These are phyloP conservation scores for Kregervanrija delftensis DNA, from an alignment of 805 yeast genomes.

Conservation along the genomic window DNA sequence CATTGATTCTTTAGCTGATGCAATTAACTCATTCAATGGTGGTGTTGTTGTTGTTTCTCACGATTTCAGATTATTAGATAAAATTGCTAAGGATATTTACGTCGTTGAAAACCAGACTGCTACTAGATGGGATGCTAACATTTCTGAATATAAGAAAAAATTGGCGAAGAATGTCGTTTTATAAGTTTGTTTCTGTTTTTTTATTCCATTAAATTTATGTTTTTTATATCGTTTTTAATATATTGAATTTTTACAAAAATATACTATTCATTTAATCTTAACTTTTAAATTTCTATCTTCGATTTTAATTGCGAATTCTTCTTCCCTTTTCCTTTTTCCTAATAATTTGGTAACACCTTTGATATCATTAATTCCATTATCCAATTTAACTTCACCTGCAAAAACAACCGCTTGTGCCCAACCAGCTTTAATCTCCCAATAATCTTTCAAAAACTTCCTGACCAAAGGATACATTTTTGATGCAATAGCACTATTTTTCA, in stretches of 20 bases:
- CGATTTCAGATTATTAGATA: conserved; percentile 96
- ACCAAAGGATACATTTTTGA: conserved; percentile 38
- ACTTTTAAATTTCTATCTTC: not conserved
- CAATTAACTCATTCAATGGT: conserved; percentile 90
- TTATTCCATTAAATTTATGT: conserved; percentile 2
- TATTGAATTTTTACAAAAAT: too few species aligned
- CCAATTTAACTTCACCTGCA: conserved; percentile 67
- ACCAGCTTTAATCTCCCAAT: conserved; percentile 93
- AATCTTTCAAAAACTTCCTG: conserved; percentile 36
- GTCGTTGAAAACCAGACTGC: conserved; percentile 96
- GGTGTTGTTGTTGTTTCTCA: conserved; percentile 98
- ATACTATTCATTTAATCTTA: too few species aligned
- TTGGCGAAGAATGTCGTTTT: conserved; percentile 87
- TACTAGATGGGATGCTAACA: conserved; percentile 92
- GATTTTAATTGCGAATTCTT: not conserved
- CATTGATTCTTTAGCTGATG: conserved; percentile 95
- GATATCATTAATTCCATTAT: conserved; percentile 51
- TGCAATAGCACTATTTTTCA: conserved; percentile 17
- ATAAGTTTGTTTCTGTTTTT: conserved; percentile 22
- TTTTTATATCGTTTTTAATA: not conserved
- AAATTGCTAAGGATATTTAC: conserved; percentile 93
- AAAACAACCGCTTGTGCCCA: conserved; percentile 98
- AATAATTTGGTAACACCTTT: conserved; percentile 5
- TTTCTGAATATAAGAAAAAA: conserved; percentile 87
- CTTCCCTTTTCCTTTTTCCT: not conserved